A percentile compares a stretch with the other conserved stretches of the same genome.
These are phyloP conservation scores for Moricandia moricandioides DNA, from an alignment of 345 rosid species.

Conservation along the genomic window DNA sequence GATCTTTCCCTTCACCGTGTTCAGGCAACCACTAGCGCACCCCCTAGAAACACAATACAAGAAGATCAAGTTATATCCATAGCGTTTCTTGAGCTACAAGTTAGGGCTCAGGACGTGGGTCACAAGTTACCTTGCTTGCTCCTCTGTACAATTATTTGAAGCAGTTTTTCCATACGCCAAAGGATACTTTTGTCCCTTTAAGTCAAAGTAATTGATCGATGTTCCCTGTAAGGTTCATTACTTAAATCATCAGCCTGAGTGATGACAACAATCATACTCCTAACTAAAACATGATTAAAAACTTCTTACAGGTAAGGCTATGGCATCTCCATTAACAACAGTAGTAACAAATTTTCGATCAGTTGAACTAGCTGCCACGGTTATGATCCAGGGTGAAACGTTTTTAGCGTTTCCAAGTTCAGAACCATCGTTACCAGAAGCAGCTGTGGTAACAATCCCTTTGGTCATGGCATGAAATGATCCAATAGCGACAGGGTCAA, in stretches of 20 bases:
- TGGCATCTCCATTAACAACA: conserved; percentile 49
- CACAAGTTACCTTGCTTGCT: conserved; percentile 20
- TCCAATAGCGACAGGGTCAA: conserved; percentile 51
- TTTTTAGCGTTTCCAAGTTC: conserved; percentile 33
- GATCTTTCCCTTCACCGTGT: conserved; percentile 42
- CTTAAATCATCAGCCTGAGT: neutral
- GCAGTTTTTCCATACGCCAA: conserved; percentile 26
- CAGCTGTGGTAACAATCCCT: conserved; percentile 56
- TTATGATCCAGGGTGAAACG: conserved; percentile 59
- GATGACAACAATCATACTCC: no score
- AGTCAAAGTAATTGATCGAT: conserved; percentile 35
- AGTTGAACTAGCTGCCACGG: conserved; percentile 64
- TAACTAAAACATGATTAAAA: no score
- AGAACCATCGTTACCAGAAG: conserved; percentile 54
- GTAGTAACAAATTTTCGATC: conserved; percentile 55
- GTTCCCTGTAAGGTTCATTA: conserved; percentile 25
- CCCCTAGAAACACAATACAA: conserved; percentile 22
- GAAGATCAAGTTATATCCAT: no score
- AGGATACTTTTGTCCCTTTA: conserved; percentile 27
- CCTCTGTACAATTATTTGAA: neutral
- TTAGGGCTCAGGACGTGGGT: neutral
- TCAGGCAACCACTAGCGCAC: conserved; percentile 31
- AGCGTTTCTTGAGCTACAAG: neutral
- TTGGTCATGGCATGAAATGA: conserved; percentile 54
- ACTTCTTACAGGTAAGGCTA: conserved; percentile 32